Evolutionary conservation across 225 moss, liverwort and hornwort genomes (phyloP), one percentile per base, ranked within the genome.

Genomic region (Physcomitrellopsis africana): DNA sequence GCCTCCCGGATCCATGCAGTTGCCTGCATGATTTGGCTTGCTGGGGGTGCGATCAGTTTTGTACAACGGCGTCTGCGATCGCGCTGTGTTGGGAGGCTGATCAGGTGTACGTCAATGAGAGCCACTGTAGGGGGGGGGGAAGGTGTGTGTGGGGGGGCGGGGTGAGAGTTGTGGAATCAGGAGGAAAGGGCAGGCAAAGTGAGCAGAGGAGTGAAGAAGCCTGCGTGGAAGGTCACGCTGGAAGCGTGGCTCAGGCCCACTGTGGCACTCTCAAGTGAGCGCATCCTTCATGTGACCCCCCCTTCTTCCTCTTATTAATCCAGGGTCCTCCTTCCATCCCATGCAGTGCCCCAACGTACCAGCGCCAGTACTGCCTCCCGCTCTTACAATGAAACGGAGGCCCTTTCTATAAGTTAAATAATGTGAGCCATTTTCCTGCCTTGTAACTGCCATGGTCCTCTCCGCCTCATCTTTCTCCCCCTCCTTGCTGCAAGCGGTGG

Each of bases 241-340:
- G 5, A 43, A 60, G 70, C 78, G 72, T 84, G 77, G 17, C 70
- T 55, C 17, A 16, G 26, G 72, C 13, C 18, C 46, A 0, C 32
- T 37, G 32, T 54, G 7, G 65, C 60, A 48, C 51, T 16, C 81
- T 84, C 78, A 75, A 81, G 84, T 78, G 62, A 69, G 32, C 17
- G 32, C 51, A 75, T 78, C 78, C 75, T 78, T 78, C 84, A 81
- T 85, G 84, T 81, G 81, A 85, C 10, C 0, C 65, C 58, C 58
- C 69, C 72, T 37, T 37, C 32, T 37, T 37, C 32, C 68, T 44
- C 18, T 51, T 64, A 76, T 24, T 29, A 59, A 77, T 69, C 56
- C 69, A 42, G 43, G 77, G 65, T 70, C 58, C 76, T 73, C 72
- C 80, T 59, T 73, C 77, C 73, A 45, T 76, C 74, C 74, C 80